Percentiles rank a stretch among this genome's conserved stretches.
phyloP scores from a whole-genome alignment of 805 yeast species.

The Zygosaccharomyces kombuchaensis region DNA sequence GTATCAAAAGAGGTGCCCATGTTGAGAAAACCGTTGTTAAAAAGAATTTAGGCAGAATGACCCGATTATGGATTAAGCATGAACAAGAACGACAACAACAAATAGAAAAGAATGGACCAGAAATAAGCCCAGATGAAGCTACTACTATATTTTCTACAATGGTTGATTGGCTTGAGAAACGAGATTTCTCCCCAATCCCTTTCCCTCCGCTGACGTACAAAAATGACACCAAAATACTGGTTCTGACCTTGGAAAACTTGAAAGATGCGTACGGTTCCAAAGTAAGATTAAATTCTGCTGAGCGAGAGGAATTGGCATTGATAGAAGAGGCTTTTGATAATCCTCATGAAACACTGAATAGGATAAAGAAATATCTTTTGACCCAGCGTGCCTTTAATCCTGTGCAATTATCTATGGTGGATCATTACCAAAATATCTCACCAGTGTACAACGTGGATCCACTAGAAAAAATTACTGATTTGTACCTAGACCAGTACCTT shows the following conservation, averaged over 20 bases:
- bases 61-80: slow-evolving; percentile 85
- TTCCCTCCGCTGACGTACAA: slow-evolving; percentile 90
- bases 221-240: slow-evolving; percentile 86
- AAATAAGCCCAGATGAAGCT: slow-evolving; percentile 80
- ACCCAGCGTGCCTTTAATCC: slow-evolving; percentile 93
- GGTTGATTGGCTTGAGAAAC: slow-evolving; percentile 86
- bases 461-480: slow-evolving; percentile 91
- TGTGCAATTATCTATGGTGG: slow-evolving; percentile 83
- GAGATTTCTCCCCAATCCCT: slow-evolving; percentile 82
- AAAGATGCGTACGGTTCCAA: slow-evolving; percentile 75
- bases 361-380: slow-evolving; percentile 74
- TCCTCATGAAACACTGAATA: slow-evolving; percentile 86
- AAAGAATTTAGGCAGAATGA: slow-evolving; percentile 86
- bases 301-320: slow-evolving; percentile 87
- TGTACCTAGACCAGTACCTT: slow-evolving; percentile 88
- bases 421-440: slow-evolving; percentile 72
- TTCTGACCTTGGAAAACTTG: slow-evolving; percentile 82
- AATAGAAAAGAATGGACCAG: slow-evolving; percentile 83
- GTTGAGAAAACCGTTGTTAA: slow-evolving; percentile 93
- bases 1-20: slow-evolving; percentile 83
- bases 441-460: slow-evolving; percentile 92
- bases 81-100: slow-evolving; percentile 86
- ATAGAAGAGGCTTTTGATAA: slow-evolving; percentile 96
- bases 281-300: slow-evolving; percentile 75
- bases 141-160: slow-evolving; percentile 78